These are phyloP conservation scores for Mucor plumbeus DNA, from an alignment of 371 early-diverging fungal species.

Conservation along the genomic window DNA sequence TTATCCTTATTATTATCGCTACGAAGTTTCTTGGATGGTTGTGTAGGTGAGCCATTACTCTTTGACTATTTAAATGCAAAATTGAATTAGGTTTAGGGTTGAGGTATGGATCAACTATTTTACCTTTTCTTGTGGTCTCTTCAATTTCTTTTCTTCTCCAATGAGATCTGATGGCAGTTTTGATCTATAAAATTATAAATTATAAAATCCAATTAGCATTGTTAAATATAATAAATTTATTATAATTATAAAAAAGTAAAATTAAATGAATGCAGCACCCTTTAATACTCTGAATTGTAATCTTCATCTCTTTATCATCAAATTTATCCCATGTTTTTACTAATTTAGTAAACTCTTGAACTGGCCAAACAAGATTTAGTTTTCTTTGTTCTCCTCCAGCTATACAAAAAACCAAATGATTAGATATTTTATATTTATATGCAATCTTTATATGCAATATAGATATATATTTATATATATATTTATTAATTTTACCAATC, in stretches of 20 bases:
- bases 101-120: neutral
- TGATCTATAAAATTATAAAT: constrained; percentile 28
- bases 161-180: constrained; percentile 53
- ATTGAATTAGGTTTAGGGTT: neutral
- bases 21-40: constrained; percentile 1
- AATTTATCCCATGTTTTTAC: constrained; percentile 83
- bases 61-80: neutral
- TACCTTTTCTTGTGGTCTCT: constrained; percentile 43
- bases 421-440: too few relatives aligned
- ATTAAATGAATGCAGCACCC: constrained; percentile 53
- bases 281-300: constrained; percentile 74
- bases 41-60: neutral
- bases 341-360: constrained; percentile 78
- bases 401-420: constrained; percentile 4
- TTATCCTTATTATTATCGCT: neutral
- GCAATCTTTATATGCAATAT: too few relatives aligned
- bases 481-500: constrained; percentile 58
- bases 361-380: constrained; percentile 80
- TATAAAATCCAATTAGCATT: constrained; percentile 12
- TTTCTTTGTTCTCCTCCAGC: constrained; percentile 57
- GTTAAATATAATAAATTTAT: neutral
- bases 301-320: constrained; percentile 72
- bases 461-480: too few relatives aligned
- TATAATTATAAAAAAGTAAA: neutral
- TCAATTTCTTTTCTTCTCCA: constrained; percentile 49